phyloP scores from a whole-genome alignment of 768 basidiomycete genomes.

The Erythrobasidium yunnanense region DNA sequence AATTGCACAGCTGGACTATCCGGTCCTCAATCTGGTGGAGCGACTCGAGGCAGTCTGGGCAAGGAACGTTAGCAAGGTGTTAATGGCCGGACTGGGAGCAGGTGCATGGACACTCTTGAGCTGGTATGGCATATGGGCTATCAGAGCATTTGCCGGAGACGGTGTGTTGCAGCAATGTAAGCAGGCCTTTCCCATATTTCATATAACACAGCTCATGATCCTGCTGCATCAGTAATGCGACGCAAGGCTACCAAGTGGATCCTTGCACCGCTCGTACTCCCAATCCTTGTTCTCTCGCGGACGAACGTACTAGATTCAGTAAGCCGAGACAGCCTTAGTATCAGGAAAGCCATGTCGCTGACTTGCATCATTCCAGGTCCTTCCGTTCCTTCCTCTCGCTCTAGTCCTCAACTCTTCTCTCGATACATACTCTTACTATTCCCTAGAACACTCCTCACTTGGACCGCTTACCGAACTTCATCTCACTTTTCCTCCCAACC shows the following conservation, averaged over 20 bases:
- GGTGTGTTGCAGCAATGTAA: constrained; percentile 26
- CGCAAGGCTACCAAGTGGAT: constrained; percentile 19
- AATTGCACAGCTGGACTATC: constrained; percentile 6
- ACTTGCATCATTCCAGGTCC: constrained; percentile 11
- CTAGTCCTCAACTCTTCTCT: constrained; percentile 28
- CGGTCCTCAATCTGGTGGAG: constrained; percentile 8
- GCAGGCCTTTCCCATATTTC: background rate
- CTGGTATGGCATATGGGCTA: constrained; percentile 31
- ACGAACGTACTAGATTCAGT: constrained; percentile 36
- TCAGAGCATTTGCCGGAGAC: constrained; percentile 24
- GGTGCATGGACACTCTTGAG: constrained; percentile 29
- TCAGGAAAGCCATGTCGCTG: background rate
- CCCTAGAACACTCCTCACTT: constrained; percentile 19
- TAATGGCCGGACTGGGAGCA: constrained; percentile 25
- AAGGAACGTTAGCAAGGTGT: constrained; percentile 2
- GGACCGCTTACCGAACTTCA: constrained; percentile 30
- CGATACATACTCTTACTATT: background rate
- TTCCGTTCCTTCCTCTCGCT: constrained; percentile 36
- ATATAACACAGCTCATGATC: background rate
- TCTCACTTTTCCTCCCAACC: constrained; percentile 32
- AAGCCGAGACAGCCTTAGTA: too few relatives aligned
- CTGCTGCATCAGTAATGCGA: background rate
- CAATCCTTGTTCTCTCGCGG: constrained; percentile 34
- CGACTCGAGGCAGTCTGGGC: constrained; percentile 16
- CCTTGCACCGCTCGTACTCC: constrained; percentile 34